phyloP scores from a whole-genome alignment of 768 basidiomycete species.

The Sarcodon sp. region DNA sequence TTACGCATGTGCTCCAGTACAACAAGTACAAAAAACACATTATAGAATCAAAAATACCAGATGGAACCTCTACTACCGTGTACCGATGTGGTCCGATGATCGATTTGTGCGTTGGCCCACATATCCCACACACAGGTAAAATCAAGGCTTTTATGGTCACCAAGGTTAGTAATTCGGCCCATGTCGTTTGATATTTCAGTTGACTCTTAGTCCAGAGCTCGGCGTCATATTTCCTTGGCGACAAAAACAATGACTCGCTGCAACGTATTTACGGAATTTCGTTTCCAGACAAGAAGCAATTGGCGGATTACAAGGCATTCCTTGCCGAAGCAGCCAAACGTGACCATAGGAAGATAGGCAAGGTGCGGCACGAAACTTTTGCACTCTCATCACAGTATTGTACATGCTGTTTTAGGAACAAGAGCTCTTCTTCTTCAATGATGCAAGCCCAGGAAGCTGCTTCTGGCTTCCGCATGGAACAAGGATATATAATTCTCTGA shows the following conservation, averaged over 20 bases:
- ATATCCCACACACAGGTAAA: conserved; percentile 94
- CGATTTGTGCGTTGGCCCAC: conserved; percentile 93
- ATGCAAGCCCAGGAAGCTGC: conserved; percentile 85
- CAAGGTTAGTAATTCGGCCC: conserved; percentile 40
- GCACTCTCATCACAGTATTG: not conserved
- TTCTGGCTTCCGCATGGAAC: conserved; percentile 98
- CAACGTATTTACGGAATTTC: conserved; percentile 98
- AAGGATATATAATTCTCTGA: conserved; percentile 87
- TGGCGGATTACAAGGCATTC: conserved; percentile 91
- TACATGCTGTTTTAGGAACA: conserved; percentile 45
- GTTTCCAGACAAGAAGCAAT: conserved; percentile 95
- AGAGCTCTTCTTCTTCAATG: conserved; percentile 98
- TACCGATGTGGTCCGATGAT: conserved; percentile 99
- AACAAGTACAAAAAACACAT: conserved; percentile 98
- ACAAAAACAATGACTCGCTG: conserved; percentile 83
- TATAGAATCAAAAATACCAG: conserved; percentile 90
- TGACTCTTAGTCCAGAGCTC: conserved; percentile 51
- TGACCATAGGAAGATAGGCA: conserved; percentile 94
- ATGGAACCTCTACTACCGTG: conserved; percentile 93
- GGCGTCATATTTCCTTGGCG: conserved; percentile 95
- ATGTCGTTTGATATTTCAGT: not conserved
- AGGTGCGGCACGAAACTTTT: conserved; percentile 24
- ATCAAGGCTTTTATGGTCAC: conserved; percentile 98
- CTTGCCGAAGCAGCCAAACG: conserved; percentile 96
- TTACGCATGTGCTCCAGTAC: conserved; percentile 43